Evolutionary conservation across 805 yeast species (phyloP).

Genomic region (Starmerella apicola): DNA sequence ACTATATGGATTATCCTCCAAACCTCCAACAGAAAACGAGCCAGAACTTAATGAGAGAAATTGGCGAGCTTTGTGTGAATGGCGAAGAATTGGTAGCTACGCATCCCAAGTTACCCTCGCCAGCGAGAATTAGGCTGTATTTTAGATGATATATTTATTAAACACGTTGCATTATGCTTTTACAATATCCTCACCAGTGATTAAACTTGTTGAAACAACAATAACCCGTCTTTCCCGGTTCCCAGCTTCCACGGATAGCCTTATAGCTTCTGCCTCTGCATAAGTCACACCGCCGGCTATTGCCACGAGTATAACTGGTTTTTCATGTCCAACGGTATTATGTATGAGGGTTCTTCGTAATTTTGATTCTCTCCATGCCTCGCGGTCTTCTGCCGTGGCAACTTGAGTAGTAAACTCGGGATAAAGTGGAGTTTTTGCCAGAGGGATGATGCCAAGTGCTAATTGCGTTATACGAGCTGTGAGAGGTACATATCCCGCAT

Average conservation of each 20-base stretch:
- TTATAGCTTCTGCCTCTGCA: slow-evolving; percentile 66
- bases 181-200: slow-evolving; percentile 32
- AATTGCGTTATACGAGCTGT: slow-evolving; percentile 52
- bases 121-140: slow-evolving; percentile 19
- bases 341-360: slow-evolving; percentile 25
- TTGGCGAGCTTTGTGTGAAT: slow-evolving; percentile 30
- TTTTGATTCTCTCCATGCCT: slow-evolving; percentile 24
- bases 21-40: slow-evolving; percentile 36
- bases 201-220: slow-evolving; percentile 38
- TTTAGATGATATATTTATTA: background rate
- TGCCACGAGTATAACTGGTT: slow-evolving; percentile 34
- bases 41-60: slow-evolving; percentile 30
- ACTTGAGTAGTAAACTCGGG: slow-evolving; percentile 9
- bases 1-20: slow-evolving; percentile 40
- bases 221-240: slow-evolving; percentile 31
- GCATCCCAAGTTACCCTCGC: slow-evolving; percentile 39
- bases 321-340: slow-evolving; percentile 24
- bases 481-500: slow-evolving; percentile 76
- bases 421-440: slow-evolving; percentile 12
- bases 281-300: slow-evolving; percentile 80
- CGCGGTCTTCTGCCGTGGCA: slow-evolving; percentile 5
- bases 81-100: slow-evolving; percentile 44
- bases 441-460: slow-evolving; percentile 8
- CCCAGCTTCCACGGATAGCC: slow-evolving; percentile 36
- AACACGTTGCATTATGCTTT: slow-evolving; percentile 5